These are phyloP conservation scores for Penicillium silybi DNA, from an alignment of 495 filamentous ascomycete genomes.

Conservation along the genomic window DNA sequence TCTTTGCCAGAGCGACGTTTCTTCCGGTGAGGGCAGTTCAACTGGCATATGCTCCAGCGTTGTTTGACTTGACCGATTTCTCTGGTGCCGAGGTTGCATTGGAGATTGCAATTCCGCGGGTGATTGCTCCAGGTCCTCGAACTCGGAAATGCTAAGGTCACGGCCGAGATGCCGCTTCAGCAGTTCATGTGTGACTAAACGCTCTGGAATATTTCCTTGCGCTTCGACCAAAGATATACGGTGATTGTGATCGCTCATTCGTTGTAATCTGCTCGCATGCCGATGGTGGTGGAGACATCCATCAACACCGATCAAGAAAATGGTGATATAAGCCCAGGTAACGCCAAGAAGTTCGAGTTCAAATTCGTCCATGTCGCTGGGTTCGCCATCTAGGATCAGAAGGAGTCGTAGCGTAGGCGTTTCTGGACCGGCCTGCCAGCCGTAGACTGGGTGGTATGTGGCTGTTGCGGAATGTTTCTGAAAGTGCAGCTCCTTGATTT, in stretches of 20 bases:
- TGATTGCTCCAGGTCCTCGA: conserved; percentile 22
- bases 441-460: conserved; percentile 42
- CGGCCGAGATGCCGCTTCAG: conserved; percentile 46
- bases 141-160: conserved; percentile 40
- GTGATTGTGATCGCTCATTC: conserved; percentile 44
- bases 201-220: conserved; percentile 44
- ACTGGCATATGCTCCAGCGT: conserved; percentile 3
- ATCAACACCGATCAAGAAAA: conserved; percentile 48
- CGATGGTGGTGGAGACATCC: conserved; percentile 47
- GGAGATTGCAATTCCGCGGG: not conserved
- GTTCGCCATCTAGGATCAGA: conserved; percentile 43
- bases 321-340: conserved; percentile 47
- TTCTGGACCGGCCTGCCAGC: conserved; percentile 46
- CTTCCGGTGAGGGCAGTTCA: not conserved
- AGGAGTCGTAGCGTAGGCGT: conserved; percentile 44
- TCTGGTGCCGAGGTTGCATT: not conserved
- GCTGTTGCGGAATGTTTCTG: conserved; percentile 44
- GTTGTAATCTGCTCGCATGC: conserved; percentile 43
- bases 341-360: conserved; percentile 44
- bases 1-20: not conserved
- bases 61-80: not conserved
- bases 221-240: conserved; percentile 48
- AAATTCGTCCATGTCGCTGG: conserved; percentile 49
- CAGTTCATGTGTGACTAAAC: conserved; percentile 46
- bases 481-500: conserved; percentile 46